Evolutionary conservation across 2,329 filamentous ascomycete genomes (phyloP).

Genomic region (Talaromyces sp.): DNA sequence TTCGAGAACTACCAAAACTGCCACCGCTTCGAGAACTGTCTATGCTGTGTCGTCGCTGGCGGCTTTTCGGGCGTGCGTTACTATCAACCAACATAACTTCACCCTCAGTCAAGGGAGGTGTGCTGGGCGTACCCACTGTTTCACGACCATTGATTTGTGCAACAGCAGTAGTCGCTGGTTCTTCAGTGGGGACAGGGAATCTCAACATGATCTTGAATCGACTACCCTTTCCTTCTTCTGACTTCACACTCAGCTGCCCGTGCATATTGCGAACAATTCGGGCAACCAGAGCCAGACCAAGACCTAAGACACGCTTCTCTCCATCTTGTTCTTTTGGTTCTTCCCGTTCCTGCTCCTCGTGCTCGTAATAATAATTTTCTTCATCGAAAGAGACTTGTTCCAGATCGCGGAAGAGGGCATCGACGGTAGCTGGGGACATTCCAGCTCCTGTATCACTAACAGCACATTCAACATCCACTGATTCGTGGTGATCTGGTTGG

Average conservation of each 20-base stretch:
- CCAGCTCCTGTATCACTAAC: conserved; percentile 72
- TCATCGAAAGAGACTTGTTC: conserved; percentile 65
- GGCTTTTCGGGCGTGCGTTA: conserved; percentile 19
- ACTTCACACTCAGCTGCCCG: conserved; percentile 79
- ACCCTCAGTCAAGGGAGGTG: conserved; percentile 28
- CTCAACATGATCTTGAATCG: conserved; percentile 77
- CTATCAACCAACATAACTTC: conserved; percentile 40
- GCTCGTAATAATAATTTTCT: conserved; percentile 32
- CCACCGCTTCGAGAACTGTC: conserved; percentile 32
- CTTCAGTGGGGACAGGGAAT: conserved; percentile 60
- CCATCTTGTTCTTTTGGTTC: conserved; percentile 29
- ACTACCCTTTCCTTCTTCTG: conserved; percentile 76
- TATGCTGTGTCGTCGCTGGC: conserved; percentile 22
- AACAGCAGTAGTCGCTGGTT: conserved; percentile 4
- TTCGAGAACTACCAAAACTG: conserved; percentile 34
- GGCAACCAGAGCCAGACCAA: conserved; percentile 85
- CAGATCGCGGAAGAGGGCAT: conserved; percentile 59
- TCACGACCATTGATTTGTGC: conserved; percentile 23
- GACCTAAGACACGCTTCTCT: conserved; percentile 59
- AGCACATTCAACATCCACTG: conserved; percentile 68
- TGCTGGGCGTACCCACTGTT: conserved; percentile 25
- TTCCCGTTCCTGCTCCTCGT: conserved; percentile 26
- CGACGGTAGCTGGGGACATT: conserved; percentile 56
- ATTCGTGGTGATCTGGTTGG: conserved; percentile 46
- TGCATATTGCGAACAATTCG: conserved; percentile 87